phyloP scores from a whole-genome alignment of 2,329 filamentous ascomycete species.

The Penicillium frequentans region DNA sequence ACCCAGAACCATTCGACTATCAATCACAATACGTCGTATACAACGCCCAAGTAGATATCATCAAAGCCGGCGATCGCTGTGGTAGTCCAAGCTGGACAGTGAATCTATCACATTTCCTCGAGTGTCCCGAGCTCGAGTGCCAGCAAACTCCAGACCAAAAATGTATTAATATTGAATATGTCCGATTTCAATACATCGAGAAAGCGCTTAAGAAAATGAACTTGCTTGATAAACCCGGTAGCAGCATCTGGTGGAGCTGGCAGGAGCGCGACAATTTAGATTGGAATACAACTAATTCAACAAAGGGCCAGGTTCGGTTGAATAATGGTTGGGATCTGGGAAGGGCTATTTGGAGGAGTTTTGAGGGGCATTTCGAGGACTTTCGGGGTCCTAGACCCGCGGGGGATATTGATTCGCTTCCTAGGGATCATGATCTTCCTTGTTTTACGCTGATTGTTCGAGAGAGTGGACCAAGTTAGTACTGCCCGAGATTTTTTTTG shows the following conservation, averaged over 20 bases:
- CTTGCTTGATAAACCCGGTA: background rate
- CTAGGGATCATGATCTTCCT: background rate
- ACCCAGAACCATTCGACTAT: background rate
- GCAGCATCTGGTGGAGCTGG: background rate
- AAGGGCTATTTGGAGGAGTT: background rate
- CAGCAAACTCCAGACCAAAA: background rate
- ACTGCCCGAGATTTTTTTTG: background rate
- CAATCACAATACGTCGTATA: background rate
- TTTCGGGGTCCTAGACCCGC: background rate
- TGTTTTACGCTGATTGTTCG: background rate
- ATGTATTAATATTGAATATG: background rate
- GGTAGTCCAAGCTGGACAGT: background rate
- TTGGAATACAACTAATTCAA: background rate
- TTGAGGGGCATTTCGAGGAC: background rate
- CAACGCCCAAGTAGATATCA: background rate
- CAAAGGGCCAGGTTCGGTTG: background rate
- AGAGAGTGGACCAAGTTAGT: background rate
- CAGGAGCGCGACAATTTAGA: background rate
- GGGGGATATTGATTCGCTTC: too few species aligned
- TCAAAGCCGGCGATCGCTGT: background rate
- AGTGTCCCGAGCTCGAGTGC: background rate
- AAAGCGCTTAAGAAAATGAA: background rate
- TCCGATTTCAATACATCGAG: background rate
- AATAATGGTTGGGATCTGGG: background rate
- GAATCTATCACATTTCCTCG: background rate